phyloP scores from a whole-genome alignment of 441 rosid species.

The Pelargonium cotyledonis region DNA sequence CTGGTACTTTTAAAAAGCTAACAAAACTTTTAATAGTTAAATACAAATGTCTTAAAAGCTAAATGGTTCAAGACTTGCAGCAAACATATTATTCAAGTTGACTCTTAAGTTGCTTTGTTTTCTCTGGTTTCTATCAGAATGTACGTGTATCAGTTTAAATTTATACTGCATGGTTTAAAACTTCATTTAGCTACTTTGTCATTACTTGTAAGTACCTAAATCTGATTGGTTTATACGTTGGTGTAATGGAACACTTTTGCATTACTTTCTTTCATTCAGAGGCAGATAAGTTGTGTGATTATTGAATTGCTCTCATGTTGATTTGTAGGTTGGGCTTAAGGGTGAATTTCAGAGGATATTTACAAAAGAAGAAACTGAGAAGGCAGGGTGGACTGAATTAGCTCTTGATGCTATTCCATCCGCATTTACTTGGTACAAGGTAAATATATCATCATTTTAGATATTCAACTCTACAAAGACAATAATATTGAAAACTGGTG shows the following conservation, averaged over 20 bases:
- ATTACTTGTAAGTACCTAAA: too few species aligned
- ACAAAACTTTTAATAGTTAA: too few species aligned
- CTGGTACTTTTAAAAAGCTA: too few species aligned
- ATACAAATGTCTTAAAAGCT: too few species aligned
- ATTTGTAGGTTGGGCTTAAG: slow-evolving; percentile 48
- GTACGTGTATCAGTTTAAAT: too few species aligned
- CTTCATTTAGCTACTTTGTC: too few species aligned
- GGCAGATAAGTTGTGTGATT: background rate
- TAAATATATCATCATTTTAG: slow-evolving; percentile 21
- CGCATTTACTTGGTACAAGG: slow-evolving; percentile 69
- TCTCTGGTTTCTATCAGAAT: too few species aligned
- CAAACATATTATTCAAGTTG: too few species aligned
- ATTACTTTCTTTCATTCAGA: background rate
- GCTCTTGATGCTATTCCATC: slow-evolving; percentile 43
- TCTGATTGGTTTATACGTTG: background rate
- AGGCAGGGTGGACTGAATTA: slow-evolving; percentile 55
- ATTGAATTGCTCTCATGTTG: slow-evolving; percentile 16
- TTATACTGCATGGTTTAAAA: too few species aligned
- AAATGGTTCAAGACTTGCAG: too few species aligned
- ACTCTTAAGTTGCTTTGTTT: too few species aligned
- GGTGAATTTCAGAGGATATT: slow-evolving; percentile 54
- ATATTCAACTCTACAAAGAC: background rate
- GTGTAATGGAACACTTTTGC: background rate
- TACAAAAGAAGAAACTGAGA: slow-evolving; percentile 42
- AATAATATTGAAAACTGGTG: background rate